Evolutionary conservation across 2,329 filamentous ascomycete species (phyloP).

Genomic region (Aureobasidium sp.): DNA sequence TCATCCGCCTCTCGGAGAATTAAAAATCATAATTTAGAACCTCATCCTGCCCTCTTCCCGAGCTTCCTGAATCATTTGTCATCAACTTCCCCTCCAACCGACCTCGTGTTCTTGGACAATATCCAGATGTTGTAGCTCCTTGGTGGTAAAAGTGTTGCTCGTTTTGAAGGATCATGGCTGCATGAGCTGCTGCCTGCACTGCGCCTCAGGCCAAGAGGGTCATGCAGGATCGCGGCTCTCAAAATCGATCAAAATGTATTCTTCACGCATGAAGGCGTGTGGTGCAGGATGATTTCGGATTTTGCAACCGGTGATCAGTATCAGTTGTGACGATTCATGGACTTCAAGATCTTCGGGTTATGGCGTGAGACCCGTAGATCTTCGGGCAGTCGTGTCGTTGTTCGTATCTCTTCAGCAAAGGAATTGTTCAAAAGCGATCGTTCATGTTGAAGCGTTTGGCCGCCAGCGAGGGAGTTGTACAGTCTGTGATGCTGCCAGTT

Average conservation of each 20-base stretch:
- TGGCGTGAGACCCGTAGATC: background rate
- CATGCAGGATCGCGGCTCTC: background rate
- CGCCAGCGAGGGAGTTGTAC: background rate
- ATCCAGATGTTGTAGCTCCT: background rate
- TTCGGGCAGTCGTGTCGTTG: background rate
- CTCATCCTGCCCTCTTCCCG: background rate
- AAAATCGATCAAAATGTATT: background rate
- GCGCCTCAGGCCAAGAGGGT: slow-evolving; percentile 7
- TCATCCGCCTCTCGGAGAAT: background rate
- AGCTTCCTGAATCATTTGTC: background rate
- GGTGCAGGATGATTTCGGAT: background rate
- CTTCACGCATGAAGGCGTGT: background rate
- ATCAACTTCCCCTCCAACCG: background rate
- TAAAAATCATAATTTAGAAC: background rate
- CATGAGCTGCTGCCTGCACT: slow-evolving; percentile 1
- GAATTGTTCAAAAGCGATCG: background rate
- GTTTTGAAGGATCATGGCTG: background rate
- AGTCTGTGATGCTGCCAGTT: background rate
- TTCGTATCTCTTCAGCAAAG: background rate
- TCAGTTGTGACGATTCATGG: background rate
- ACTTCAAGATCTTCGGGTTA: background rate
- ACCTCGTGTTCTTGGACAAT: background rate
- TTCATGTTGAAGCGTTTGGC: background rate
- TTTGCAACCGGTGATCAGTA: background rate
- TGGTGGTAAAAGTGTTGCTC: background rate